Base-by-base conservation (phyloP, 129 eudicot species). In the Ambrosia trifida region DNA sequence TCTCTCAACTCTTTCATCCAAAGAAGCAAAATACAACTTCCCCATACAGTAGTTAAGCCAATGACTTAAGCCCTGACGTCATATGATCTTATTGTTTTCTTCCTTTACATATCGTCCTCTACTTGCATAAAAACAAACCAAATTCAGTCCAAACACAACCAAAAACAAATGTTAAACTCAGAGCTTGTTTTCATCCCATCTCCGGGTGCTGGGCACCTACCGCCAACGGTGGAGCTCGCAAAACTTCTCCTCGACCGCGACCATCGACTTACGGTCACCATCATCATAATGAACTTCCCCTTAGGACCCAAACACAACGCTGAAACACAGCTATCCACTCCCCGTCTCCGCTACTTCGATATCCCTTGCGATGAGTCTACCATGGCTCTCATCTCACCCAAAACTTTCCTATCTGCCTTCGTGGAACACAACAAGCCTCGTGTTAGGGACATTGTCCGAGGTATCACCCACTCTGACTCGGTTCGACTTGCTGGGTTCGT, bases 161-260 rank as follows among this genome's bases (percentile, higher is more conserved):
- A 30, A 13, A 10, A 54, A 54, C 40, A 57, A 28, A 58, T 58
- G 64, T 0, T 13, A 4, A 61, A 44, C 12, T 61, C 45, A 6
- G 66, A 61, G 20, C 14, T 61, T n/a, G 66, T 61, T 61, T 61
- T 61, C 69, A 64, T 64, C 50, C 69, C 69, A 2, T 64, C 51
- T 4, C 69, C 69, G 2, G 69, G 69, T 9, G 69, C 69, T 0
- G 69, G 69, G 1, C 69, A 36, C 69, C 33, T 64, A 4, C 69
- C 69, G 0, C 16, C 69, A 11, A 64, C 50, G 32, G 51, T 64
- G 46, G 69, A 64, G 69, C 50, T 64, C 51, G 69, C 69, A 16
- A 64, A 64, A 2, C 69, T 64, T 17, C 50, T 64, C n/a, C 69
- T 64, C 32, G 10, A 17, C n/a, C 69, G 31, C 1, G 31, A 64